A percentile compares a stretch with the other conserved stretches of the same genome.
Conservation (phyloP, 257 asterid genomes). For the Salvia hispanica region DNA sequence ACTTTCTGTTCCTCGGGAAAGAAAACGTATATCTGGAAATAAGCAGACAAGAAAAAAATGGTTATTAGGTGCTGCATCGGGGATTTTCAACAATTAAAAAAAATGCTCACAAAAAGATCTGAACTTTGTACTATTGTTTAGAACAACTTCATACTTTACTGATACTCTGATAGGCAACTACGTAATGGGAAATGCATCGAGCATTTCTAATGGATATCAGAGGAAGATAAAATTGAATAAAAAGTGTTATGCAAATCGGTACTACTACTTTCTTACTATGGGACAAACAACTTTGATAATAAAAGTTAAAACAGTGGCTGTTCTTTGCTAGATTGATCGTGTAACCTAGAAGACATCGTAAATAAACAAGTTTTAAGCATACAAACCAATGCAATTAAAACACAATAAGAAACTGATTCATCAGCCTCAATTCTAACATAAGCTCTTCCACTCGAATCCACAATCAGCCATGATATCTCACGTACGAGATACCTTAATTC, state of each 20-base stretch:
- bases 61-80: not conserved
- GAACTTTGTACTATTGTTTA: not conserved
- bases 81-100: not conserved
- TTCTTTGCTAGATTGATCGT: too few species aligned
- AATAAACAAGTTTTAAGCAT: too few species aligned
- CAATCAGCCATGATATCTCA: too few species aligned
- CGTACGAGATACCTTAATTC: too few species aligned
- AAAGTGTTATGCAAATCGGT: not conserved
- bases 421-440: too few species aligned
- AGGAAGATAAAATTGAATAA: not conserved
- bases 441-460: too few species aligned
- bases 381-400: too few species aligned
- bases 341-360: too few species aligned
- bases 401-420: too few species aligned
- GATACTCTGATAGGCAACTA: not conserved
- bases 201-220: not conserved
- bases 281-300: not conserved
- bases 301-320: not conserved
- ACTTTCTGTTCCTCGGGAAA: constrained; percentile 78
- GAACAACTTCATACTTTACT: not conserved
- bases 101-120: not conserved
- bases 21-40: constrained; percentile 72
- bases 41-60: constrained; percentile 14
- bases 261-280: not conserved
- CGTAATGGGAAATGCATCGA: not conserved